These are phyloP conservation scores for Rhizoclosmatium sp. DNA, from an alignment of 192 early-diverging fungal genomes.

Conservation along the genomic window DNA sequence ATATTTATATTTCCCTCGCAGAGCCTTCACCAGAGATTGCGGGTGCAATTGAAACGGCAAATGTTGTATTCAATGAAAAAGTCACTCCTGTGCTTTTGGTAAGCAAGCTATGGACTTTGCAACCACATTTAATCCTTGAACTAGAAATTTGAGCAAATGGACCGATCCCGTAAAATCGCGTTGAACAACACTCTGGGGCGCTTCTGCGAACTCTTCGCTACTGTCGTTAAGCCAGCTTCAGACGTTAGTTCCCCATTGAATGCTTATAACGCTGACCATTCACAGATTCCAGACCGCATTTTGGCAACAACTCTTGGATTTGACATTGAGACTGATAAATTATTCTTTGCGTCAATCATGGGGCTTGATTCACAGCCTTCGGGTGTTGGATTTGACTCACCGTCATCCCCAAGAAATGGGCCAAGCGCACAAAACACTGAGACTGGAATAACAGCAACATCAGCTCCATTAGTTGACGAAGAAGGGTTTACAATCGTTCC, in stretches of 20 bases:
- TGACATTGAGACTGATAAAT: slow-evolving; percentile 42
- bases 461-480: slow-evolving; percentile 39
- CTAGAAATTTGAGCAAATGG: slow-evolving; percentile 53
- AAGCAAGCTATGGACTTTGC: neutral
- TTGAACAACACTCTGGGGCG: slow-evolving; percentile 37
- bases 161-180: slow-evolving; percentile 29
- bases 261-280: neutral
- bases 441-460: neutral
- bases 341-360: neutral
- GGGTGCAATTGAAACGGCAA: slow-evolving; percentile 40
- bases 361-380: neutral
- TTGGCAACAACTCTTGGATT: slow-evolving; percentile 35
- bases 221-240: slow-evolving; percentile 24
- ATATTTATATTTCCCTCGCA: neutral
- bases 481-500: slow-evolving; percentile 51
- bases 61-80: slow-evolving; percentile 33
- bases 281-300: slow-evolving; percentile 40
- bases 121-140: neutral
- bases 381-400: neutral
- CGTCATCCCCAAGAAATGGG: neutral
- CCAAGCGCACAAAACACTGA: neutral
- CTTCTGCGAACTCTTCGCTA: slow-evolving; percentile 37
- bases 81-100: slow-evolving; percentile 42
- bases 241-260: slow-evolving; percentile 18
- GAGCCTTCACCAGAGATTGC: slow-evolving; percentile 38